phyloP scores from a whole-genome alignment of 768 basidiomycete species.

The Boletus subparvulus region DNA sequence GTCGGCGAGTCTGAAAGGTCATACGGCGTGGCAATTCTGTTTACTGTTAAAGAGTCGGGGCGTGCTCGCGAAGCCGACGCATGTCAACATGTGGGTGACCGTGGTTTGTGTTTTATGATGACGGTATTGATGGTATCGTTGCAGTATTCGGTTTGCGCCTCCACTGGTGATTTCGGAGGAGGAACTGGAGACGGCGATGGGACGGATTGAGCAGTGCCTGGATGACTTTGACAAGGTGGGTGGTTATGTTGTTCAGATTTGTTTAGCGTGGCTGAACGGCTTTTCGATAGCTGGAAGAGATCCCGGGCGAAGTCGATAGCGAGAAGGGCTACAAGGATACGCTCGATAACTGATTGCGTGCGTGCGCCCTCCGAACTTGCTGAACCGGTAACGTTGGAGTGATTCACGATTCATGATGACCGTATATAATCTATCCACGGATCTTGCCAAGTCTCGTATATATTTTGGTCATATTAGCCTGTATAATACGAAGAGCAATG shows the following conservation, averaged over 20 bases:
- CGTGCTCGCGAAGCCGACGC: conserved; percentile 94
- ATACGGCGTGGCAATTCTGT: conserved; percentile 96
- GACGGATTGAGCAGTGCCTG: conserved; percentile 74
- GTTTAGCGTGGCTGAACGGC: background rate
- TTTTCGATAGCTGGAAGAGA: conserved; percentile 47
- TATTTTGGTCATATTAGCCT: background rate
- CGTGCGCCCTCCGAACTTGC: too few species aligned
- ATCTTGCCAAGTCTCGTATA: background rate
- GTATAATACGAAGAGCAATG: conserved; percentile 4
- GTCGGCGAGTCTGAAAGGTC: conserved; percentile 65
- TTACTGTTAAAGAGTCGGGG: conserved; percentile 88
- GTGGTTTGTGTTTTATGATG: background rate
- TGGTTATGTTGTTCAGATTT: background rate
- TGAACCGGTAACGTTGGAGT: too few species aligned
- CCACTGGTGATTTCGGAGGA: conserved; percentile 92
- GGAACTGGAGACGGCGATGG: conserved; percentile 72
- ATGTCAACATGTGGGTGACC: conserved; percentile 80
- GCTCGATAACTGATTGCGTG: conserved; percentile 22
- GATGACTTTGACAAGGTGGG: conserved; percentile 77
- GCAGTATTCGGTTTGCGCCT: conserved; percentile 93
- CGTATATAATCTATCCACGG: background rate
- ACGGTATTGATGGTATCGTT: background rate
- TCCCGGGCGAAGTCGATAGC: conserved; percentile 63
- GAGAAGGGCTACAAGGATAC: conserved; percentile 55
- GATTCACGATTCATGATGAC: background rate